A percentile compares a stretch with the other conserved stretches of the same genome.
These are phyloP conservation scores for Sanghuangporus sanghuang DNA, from an alignment of 1,284 basidiomycete genomes.

Conservation along the genomic window DNA sequence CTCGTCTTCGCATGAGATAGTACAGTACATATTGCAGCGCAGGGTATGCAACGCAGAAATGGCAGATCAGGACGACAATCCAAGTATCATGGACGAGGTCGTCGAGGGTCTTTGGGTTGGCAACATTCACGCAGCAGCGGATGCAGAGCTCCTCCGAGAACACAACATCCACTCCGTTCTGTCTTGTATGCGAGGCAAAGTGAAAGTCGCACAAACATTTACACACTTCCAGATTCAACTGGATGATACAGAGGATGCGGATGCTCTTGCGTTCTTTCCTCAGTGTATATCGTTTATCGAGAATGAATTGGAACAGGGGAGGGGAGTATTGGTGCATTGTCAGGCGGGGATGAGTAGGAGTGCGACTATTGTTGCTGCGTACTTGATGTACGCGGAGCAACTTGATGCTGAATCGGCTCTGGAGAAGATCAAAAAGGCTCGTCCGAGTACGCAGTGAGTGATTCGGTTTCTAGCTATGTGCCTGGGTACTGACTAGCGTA, in stretches of 20 bases:
- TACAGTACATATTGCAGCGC: background rate
- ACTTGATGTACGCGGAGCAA: constrained; percentile 70
- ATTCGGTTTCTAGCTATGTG: background rate
- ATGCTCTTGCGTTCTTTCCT: constrained; percentile 73
- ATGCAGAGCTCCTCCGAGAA: constrained; percentile 49
- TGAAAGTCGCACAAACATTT: constrained; percentile 68
- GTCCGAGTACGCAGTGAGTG: constrained; percentile 69
- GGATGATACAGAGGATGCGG: constrained; percentile 65
- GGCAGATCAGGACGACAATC: background rate
- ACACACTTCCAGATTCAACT: constrained; percentile 65
- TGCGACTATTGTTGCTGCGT: constrained; percentile 77
- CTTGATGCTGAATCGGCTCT: constrained; percentile 66
- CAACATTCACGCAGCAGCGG: constrained; percentile 47
- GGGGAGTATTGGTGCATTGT: constrained; percentile 82
- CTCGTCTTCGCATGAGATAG: no score
- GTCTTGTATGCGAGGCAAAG: constrained; percentile 63
- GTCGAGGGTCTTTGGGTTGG: constrained; percentile 64
- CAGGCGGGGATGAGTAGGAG: constrained; percentile 83
- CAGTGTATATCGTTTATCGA: constrained; percentile 78
- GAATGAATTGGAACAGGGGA: constrained; percentile 64
- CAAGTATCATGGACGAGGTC: constrained; percentile 51
- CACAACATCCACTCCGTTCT: constrained; percentile 66
- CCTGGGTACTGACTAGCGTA: background rate
- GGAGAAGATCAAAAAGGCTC: constrained; percentile 54
- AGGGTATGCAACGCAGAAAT: background rate